Conservation (phyloP, 495 filamentous ascomycete species). For the Neurospora pannonica region DNA sequence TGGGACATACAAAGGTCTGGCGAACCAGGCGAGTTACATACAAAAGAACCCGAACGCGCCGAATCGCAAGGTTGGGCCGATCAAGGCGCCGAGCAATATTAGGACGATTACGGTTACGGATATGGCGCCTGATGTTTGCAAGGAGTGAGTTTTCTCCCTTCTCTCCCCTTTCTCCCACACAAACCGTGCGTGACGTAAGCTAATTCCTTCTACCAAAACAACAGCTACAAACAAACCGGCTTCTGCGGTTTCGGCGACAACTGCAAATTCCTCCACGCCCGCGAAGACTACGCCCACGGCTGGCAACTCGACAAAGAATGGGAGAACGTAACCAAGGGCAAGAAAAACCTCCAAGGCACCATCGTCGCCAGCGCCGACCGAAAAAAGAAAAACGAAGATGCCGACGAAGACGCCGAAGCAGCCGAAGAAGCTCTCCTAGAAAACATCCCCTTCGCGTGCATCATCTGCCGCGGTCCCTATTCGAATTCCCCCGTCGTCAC, state of each 20-base stretch:
- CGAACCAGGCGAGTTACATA: slow-evolving; percentile 64
- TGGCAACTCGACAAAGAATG: slow-evolving; percentile 95
- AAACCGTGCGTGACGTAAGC: background rate
- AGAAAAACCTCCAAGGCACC: slow-evolving; percentile 53
- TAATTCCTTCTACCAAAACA: background rate
- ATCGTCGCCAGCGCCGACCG: slow-evolving; percentile 52
- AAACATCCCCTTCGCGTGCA: slow-evolving; percentile 90
- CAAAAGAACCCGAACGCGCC: slow-evolving; percentile 77
- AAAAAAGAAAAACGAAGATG: slow-evolving; percentile 19
- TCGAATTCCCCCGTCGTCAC: slow-evolving; percentile 68
- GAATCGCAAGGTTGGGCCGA: slow-evolving; percentile 62
- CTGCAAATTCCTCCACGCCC: slow-evolving; percentile 79
- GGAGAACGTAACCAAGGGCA: slow-evolving; percentile 75
- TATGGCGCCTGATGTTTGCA: slow-evolving; percentile 90
- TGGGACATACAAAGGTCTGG: slow-evolving; percentile 68
- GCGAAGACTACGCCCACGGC: slow-evolving; percentile 84
- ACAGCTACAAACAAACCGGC: slow-evolving; percentile 13
- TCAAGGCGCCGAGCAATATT: slow-evolving; percentile 84
- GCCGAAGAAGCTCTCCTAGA: slow-evolving; percentile 71
- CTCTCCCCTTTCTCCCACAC: background rate
- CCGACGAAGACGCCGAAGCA: slow-evolving; percentile 44
- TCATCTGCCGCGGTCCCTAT: slow-evolving; percentile 80
- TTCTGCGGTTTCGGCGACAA: slow-evolving; percentile 29
- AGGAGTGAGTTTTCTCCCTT: slow-evolving; percentile 42
- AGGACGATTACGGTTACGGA: slow-evolving; percentile 85